Conservation (phyloP, 179 eudicot species). For the Camellia oleifera region DNA sequence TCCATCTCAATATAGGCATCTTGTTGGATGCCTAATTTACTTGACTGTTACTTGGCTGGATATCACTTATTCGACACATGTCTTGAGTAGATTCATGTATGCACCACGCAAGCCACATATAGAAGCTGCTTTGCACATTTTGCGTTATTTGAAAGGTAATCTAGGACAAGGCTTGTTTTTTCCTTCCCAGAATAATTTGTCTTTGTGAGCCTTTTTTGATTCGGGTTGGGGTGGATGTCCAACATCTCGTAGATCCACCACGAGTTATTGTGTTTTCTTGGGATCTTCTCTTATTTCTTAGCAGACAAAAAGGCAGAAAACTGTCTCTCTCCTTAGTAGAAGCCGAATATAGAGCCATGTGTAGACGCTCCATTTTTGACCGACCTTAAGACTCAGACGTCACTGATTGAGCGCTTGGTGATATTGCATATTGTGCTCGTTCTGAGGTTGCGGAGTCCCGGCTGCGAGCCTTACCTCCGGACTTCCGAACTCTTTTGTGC, state of each 20-base stretch:
- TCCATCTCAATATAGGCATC: not conserved
- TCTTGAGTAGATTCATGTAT: constrained; percentile 5
- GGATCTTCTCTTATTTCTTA: constrained; percentile 3
- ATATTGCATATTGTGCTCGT: too few relatives aligned
- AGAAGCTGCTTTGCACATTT: not conserved
- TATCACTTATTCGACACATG: not conserved
- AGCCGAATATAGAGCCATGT: constrained; percentile 7
- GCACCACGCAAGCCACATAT: not conserved
- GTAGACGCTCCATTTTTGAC: too few relatives aligned
- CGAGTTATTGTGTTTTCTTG: constrained; percentile 4
- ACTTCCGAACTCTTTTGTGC: too few relatives aligned
- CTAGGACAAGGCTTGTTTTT: not conserved
- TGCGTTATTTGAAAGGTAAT: not conserved
- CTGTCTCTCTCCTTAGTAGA: not conserved
- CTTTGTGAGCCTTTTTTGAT: not conserved
- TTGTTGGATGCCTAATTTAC: constrained; percentile 3
- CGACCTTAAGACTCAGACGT: too few relatives aligned
- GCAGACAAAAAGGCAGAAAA: constrained; percentile 4
- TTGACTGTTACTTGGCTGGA: not conserved
- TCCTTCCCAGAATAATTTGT: not conserved
- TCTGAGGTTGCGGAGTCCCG: too few relatives aligned
- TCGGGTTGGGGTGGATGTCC: not conserved
- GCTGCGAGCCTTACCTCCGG: too few relatives aligned
- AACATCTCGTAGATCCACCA: not conserved
- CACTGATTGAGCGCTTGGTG: too few relatives aligned